Evolutionary conservation across 2,329 filamentous ascomycete genomes (phyloP).

Genomic region (Hymenoscyphus infarciens): DNA sequence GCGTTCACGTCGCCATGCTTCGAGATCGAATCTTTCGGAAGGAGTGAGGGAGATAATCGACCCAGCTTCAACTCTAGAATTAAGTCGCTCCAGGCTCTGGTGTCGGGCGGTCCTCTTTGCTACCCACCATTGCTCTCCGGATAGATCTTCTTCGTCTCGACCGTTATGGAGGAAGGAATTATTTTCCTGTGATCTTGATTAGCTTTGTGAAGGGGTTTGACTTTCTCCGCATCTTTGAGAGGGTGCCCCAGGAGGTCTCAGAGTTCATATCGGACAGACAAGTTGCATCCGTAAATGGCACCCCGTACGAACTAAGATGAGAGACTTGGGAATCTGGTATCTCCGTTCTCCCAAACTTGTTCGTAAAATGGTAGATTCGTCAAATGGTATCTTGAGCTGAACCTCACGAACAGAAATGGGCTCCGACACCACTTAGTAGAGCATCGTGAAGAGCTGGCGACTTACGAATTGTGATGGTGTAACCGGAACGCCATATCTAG

Average conservation of each 20-base stretch:
- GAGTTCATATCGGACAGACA: no score
- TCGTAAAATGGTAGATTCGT: no score
- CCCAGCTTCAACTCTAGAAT: neutral
- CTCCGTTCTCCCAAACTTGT: no score
- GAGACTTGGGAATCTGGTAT: no score
- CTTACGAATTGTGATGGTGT: conserved; percentile 14
- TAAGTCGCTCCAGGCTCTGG: neutral
- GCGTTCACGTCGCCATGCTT: neutral
- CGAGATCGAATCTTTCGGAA: neutral
- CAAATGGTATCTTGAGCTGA: no score
- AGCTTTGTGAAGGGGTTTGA: neutral
- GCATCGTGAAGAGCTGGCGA: neutral
- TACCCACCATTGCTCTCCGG: conserved; percentile 6
- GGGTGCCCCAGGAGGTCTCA: no score
- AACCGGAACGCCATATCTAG: conserved; percentile 13
- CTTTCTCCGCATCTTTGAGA: neutral
- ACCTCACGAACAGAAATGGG: no score
- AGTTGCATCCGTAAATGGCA: no score
- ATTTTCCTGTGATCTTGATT: conserved; percentile 4
- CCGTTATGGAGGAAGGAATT: conserved; percentile 6
- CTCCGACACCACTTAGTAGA: neutral
- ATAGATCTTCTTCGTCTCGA: conserved; percentile 8
- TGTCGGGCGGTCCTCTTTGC: neutral
- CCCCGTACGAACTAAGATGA: no score
- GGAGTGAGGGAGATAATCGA: neutral